These are phyloP conservation scores for Candida corydali DNA, from an alignment of 805 yeast genomes.

Conservation along the genomic window DNA sequence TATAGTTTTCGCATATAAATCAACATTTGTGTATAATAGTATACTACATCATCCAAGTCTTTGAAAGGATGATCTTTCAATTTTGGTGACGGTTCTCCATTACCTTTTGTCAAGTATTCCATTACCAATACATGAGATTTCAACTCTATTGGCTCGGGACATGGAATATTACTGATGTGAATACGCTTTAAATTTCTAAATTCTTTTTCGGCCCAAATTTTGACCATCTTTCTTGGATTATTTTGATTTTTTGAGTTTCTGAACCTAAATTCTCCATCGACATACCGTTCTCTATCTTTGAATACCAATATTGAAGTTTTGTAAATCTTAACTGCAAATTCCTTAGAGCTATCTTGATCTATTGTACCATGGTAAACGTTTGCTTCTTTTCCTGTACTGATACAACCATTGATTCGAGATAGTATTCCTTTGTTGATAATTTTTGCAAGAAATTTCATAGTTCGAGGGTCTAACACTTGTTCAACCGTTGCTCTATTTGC, in stretches of 20 bases:
- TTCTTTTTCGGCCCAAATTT: constrained; percentile 98
- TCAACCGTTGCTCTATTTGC: constrained; percentile 96
- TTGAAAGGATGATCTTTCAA: constrained; percentile 77
- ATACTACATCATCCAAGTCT: constrained; percentile 59
- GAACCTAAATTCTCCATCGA: constrained; percentile 92
- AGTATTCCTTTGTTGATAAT: constrained; percentile 80
- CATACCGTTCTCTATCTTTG: constrained; percentile 93
- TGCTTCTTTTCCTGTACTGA: constrained; percentile 98
- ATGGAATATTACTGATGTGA: constrained; percentile 74
- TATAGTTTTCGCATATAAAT: constrained; percentile 83
- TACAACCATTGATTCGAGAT: constrained; percentile 85
- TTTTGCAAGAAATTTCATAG: constrained; percentile 76
- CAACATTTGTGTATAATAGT: constrained; percentile 72
- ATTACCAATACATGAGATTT: constrained; percentile 88
- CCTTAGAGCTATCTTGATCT: constrained; percentile 53
- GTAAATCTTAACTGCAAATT: constrained; percentile 86
- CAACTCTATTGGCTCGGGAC: constrained; percentile 88
- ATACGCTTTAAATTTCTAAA: constrained; percentile 87
- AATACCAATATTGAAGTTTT: constrained; percentile 96
- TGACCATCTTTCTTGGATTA: constrained; percentile 96
- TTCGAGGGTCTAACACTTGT: constrained; percentile 93
- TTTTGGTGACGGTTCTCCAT: constrained; percentile 89
- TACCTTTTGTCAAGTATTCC: constrained; percentile 81
- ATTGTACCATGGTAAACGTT: constrained; percentile 77
- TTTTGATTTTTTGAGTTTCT: constrained; percentile 79